These are phyloP conservation scores for Boletus subluridellus DNA, from an alignment of 1,284 basidiomycete genomes.

Conservation along the genomic window DNA sequence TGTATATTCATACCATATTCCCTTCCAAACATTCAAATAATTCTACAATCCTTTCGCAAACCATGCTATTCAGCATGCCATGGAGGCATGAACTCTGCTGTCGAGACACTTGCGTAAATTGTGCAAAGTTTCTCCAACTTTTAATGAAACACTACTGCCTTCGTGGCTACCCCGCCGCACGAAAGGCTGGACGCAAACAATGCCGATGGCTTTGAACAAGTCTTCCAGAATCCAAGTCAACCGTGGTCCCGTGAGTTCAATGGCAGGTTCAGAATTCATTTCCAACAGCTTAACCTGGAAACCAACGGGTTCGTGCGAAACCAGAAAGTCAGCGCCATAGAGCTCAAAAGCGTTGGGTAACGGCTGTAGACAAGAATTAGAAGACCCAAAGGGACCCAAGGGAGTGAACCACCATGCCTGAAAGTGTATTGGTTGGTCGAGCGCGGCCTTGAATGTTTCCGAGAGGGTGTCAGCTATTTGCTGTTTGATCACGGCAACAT, in stretches of 20 bases:
- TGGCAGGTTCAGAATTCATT: constrained; percentile 94
- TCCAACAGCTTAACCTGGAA: constrained; percentile 82
- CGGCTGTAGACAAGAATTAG: constrained; percentile 47
- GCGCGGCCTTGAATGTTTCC: constrained; percentile 83
- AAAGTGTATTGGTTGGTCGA: constrained; percentile 83
- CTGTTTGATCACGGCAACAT: constrained; percentile 56
- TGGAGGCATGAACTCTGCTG: constrained; percentile 34
- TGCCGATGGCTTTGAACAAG: constrained; percentile 72
- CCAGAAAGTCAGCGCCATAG: constrained; percentile 88
- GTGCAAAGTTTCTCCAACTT: constrained; percentile 39
- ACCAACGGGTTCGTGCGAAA: constrained; percentile 48
- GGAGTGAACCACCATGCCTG: constrained; percentile 50
- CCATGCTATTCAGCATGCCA: constrained; percentile 5
- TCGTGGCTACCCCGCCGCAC: constrained; percentile 2
- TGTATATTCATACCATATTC: neutral
- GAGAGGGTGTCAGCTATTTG: constrained; percentile 68
- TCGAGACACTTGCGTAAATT: constrained; percentile 57
- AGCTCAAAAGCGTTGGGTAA: constrained; percentile 94
- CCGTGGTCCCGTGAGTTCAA: constrained; percentile 87
- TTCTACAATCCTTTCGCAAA: neutral
- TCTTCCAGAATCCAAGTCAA: constrained; percentile 77
- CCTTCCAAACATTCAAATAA: neutral
- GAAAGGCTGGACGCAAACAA: constrained; percentile 68
- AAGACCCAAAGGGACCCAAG: neutral
- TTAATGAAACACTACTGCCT: constrained; percentile 26